phyloP scores from a whole-genome alignment of 345 rosid genomes.

The Murraya koenigii region DNA sequence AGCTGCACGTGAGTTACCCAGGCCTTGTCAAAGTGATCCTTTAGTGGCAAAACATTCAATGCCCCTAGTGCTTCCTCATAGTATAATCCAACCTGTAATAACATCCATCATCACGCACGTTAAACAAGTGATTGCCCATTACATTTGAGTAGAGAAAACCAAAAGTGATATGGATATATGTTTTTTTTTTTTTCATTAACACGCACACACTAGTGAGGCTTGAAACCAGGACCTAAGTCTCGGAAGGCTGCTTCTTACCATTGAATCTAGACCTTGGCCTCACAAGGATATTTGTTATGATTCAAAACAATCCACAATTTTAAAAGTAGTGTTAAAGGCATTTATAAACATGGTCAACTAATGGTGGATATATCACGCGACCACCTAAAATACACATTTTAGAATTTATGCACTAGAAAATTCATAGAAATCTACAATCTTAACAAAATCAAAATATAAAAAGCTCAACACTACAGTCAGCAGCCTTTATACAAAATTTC shows the following conservation, averaged over 20 bases:
- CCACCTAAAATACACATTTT: not conserved
- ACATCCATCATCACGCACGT: conserved; percentile 11
- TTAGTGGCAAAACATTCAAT: conserved; percentile 62
- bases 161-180: not conserved
- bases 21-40: conserved; percentile 91
- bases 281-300: not conserved
- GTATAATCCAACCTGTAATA: conserved; percentile 73
- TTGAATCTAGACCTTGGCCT: no score
- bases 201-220: not conserved
- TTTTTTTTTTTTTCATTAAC: not conserved
- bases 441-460: not conserved
- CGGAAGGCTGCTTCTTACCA: no score
- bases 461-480: not conserved
- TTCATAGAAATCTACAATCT: not conserved
- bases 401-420: not conserved
- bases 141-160: not conserved
- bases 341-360: not conserved
- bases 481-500: not conserved
- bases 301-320: not conserved
- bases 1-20: conserved; percentile 94
- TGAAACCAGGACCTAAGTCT: no score
- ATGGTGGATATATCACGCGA: not conserved
- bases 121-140: not conserved
- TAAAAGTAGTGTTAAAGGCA: not conserved
- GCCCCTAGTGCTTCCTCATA: conserved; percentile 94